These are phyloP conservation scores for Peltaster fructicola DNA, from an alignment of 2,329 filamentous ascomycete genomes.

Conservation along the genomic window DNA sequence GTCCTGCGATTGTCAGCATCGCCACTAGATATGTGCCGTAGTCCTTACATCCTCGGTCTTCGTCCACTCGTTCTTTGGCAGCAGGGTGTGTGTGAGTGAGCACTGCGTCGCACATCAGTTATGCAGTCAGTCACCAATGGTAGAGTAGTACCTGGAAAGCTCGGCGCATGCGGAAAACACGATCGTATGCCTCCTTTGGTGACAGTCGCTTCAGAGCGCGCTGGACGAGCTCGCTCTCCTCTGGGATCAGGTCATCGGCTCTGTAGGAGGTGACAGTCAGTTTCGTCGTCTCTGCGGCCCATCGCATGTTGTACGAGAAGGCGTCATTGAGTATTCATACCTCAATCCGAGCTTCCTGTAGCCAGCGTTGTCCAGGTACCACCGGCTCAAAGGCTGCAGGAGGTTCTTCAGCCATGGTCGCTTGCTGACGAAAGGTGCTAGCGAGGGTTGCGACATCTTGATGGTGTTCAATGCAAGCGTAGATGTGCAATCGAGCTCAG, in stretches of 20 bases:
- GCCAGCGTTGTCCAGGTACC: constrained; percentile 78
- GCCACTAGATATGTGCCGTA: not conserved
- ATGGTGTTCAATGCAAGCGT: no score
- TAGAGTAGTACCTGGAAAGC: constrained; percentile 58
- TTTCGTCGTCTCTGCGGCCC: constrained; percentile 1
- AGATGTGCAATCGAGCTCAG: no score
- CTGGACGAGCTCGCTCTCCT: constrained; percentile 77
- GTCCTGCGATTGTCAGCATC: constrained; percentile 32
- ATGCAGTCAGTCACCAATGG: constrained; percentile 3
- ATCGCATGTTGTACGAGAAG: constrained; percentile 1
- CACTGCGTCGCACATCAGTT: constrained; percentile 34
- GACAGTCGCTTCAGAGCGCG: constrained; percentile 79
- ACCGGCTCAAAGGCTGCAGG: constrained; percentile 66
- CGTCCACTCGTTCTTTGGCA: constrained; percentile 48
- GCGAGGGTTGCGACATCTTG: constrained; percentile 51
- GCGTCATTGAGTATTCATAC: constrained; percentile 42
- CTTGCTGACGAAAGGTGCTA: constrained; percentile 61
- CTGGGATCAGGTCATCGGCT: constrained; percentile 84
- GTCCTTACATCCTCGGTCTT: constrained; percentile 44
- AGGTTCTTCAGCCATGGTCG: constrained; percentile 70
- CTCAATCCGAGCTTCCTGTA: constrained; percentile 85
- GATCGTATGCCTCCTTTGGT: constrained; percentile 84
- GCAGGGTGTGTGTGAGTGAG: constrained; percentile 47
- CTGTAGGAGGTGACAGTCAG: constrained; percentile 29
- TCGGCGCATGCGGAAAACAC: constrained; percentile 89